Conservation (phyloP, 305 asterid species). For the Fraxinus platypoda region DNA sequence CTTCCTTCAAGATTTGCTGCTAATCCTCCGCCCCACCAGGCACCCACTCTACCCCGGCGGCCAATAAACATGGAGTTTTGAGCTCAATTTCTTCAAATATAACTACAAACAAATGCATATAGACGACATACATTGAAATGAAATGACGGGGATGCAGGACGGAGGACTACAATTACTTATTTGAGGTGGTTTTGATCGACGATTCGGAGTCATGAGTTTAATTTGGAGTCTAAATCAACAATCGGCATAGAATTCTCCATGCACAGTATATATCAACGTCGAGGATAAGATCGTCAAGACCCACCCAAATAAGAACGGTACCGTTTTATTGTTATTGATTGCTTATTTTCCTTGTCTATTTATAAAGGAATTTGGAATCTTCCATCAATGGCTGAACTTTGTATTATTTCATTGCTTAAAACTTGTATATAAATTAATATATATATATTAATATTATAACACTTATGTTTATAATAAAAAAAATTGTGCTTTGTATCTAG, state of each 20-base stretch:
- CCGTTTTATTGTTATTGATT: neutral
- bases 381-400: no score
- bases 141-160: slow-evolving; percentile 62
- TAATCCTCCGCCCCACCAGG: neutral
- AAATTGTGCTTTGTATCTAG: no score
- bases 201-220: slow-evolving; percentile 58
- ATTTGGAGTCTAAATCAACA: slow-evolving; percentile 58
- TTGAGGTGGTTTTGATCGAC: slow-evolving; percentile 60
- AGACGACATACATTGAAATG: neutral
- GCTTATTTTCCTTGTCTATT: neutral
- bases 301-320: slow-evolving; percentile 63
- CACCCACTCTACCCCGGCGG: neutral
- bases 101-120: neutral
- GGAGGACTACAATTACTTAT: slow-evolving; percentile 57
- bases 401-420: no score
- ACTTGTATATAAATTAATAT: no score
- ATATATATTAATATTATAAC: no score
- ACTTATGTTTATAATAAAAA: no score
- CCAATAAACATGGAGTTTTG: neutral
- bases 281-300: slow-evolving; percentile 56
- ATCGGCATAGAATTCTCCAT: slow-evolving; percentile 63
- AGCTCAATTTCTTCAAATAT: neutral
- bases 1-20: neutral
- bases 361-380: no score
- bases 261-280: slow-evolving; percentile 37